Evolutionary conservation across 2,329 filamentous ascomycete genomes (phyloP).

Genomic region (Epichloe gansuensis): DNA sequence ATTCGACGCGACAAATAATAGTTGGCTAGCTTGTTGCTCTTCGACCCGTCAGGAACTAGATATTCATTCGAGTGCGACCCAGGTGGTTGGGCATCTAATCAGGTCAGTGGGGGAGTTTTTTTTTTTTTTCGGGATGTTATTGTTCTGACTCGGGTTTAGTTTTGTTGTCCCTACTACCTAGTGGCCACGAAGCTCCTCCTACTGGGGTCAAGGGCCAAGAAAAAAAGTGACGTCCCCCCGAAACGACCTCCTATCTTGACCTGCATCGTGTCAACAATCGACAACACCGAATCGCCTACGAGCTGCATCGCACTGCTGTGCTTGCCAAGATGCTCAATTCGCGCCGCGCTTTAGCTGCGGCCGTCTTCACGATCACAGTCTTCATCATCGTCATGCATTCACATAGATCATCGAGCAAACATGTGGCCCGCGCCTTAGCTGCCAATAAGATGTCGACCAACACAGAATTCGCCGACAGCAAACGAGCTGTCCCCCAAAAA

Average conservation of each 20-base stretch:
- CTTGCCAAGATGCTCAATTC: slow-evolving; percentile 57
- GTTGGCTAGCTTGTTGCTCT: too few relatives aligned
- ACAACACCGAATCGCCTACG: not conserved
- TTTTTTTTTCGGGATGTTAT: too few relatives aligned
- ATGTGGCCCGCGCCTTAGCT: slow-evolving; percentile 5
- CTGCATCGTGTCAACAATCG: not conserved
- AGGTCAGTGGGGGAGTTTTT: too few relatives aligned
- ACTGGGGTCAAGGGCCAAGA: not conserved
- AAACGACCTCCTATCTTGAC: not conserved
- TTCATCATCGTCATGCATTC: slow-evolving; percentile 55
- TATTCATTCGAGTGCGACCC: too few relatives aligned
- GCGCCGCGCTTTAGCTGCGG: slow-evolving; percentile 59
- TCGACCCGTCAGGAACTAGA: too few relatives aligned
- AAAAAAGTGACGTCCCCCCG: not conserved
- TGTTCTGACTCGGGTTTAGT: too few relatives aligned
- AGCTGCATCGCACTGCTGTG: not conserved
- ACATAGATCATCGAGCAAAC: slow-evolving; percentile 22
- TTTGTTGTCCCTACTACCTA: too few relatives aligned
- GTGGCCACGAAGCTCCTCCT: too few relatives aligned
- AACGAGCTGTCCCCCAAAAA: slow-evolving; percentile 21
- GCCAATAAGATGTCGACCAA: slow-evolving; percentile 11
- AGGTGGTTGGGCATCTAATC: too few relatives aligned
- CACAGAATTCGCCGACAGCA: slow-evolving; percentile 8
- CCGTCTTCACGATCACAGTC: slow-evolving; percentile 53
- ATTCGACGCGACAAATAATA: not conserved